phyloP scores from a whole-genome alignment of 306 rosid species.

The Sophora flavescens region DNA sequence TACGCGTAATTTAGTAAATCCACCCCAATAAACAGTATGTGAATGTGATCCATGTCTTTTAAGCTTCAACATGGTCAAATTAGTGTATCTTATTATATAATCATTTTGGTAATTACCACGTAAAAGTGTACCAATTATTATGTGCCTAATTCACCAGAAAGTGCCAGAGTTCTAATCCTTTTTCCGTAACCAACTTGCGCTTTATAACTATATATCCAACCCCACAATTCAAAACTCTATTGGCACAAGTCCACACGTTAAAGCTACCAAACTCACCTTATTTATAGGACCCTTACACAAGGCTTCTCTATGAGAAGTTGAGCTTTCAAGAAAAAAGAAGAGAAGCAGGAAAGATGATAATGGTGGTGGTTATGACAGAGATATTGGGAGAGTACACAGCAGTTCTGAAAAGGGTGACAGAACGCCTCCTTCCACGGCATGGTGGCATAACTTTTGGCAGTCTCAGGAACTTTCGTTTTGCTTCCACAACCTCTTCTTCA shows the following conservation, averaged over 20 bases:
- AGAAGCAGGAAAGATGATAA: conserved; percentile 60
- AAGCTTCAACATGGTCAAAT: conserved; percentile 17
- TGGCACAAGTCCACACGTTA: conserved; percentile 35
- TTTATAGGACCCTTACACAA: conserved; percentile 5
- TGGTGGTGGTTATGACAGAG: conserved; percentile 64
- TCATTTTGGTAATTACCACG: conserved; percentile 35
- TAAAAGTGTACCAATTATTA: conserved; percentile 16
- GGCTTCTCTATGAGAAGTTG: conserved; percentile 25
- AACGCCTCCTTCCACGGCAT: conserved; percentile 49
- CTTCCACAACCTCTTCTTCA: conserved; percentile 44
- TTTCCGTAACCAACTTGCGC: conserved; percentile 38
- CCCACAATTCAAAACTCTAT: conserved; percentile 25
- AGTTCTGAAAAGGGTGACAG: conserved; percentile 53
- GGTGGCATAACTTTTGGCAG: conserved; percentile 37
- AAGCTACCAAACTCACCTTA: conserved; percentile 34
- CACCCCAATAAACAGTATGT: conserved; percentile 40
- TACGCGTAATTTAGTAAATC: conserved; percentile 28
- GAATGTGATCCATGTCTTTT: conserved; percentile 5
- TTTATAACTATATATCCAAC: conserved; percentile 13
- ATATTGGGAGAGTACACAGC: conserved; percentile 62
- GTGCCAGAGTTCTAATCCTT: conserved; percentile 34
- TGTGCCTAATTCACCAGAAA: conserved; percentile 32
- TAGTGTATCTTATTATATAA: conserved; percentile 16
- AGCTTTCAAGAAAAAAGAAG: conserved; percentile 4
- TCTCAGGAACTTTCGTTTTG: conserved; percentile 50